Percentiles rank a stretch among this genome's conserved stretches.
phyloP scores from a whole-genome alignment of 371 early-diverging fungal species.

The Mucor mucedo region DNA sequence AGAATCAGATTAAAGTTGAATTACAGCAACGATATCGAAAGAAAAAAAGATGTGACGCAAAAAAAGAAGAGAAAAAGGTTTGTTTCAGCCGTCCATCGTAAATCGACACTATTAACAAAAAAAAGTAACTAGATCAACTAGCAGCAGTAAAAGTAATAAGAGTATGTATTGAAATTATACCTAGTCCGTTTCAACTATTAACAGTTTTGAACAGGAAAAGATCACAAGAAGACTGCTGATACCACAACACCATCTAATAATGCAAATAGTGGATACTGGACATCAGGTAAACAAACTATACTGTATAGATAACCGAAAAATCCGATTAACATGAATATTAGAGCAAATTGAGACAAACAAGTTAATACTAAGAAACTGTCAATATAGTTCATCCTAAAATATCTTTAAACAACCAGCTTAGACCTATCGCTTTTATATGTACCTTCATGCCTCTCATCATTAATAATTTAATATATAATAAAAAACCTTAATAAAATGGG shows the following conservation, averaged over 20 bases:
- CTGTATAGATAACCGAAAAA: neutral
- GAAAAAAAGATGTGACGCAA: neutral
- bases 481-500: no score
- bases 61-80: constrained; percentile 7
- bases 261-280: neutral
- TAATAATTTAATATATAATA: no score
- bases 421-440: neutral
- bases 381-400: neutral
- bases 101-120: neutral
- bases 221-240: neutral
- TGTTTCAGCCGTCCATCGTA: neutral
- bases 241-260: neutral
- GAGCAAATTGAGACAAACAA: constrained; percentile 3
- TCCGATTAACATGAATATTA: neutral
- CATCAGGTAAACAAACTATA: neutral
- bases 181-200: neutral
- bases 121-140: constrained; percentile 2
- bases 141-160: neutral
- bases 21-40: neutral
- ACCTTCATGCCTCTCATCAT: no score
- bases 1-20: neutral
- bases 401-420: neutral
- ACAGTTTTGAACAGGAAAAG: neutral
- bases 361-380: constrained; percentile 1
- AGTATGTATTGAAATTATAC: neutral